Evolutionary conservation across 257 asterid species (phyloP).

Genomic region (Solanum pennellii): DNA sequence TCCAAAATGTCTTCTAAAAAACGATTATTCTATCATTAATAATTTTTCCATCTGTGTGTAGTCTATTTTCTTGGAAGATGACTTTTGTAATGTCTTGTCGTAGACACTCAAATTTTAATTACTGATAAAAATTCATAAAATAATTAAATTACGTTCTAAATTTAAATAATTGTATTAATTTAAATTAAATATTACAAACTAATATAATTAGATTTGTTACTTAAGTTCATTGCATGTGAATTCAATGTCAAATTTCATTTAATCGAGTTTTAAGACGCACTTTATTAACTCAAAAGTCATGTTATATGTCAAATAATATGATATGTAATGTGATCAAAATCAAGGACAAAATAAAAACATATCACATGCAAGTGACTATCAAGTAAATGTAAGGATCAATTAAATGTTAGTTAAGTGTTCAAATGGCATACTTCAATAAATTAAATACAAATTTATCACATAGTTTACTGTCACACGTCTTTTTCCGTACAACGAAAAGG

Average conservation of each 20-base stretch:
- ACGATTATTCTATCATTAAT: not conserved
- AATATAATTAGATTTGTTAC: not conserved
- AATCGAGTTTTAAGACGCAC: no score
- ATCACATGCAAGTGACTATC: not conserved
- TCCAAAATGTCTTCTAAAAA: not conserved
- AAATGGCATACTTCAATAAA: not conserved
- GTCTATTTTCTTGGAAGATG: not conserved
- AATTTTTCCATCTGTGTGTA: not conserved
- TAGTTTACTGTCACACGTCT: no score
- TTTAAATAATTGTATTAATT: not conserved
- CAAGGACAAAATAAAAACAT: not conserved
- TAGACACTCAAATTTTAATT: not conserved
- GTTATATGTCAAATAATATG: no score
- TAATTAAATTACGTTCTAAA: not conserved
- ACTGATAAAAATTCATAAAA: not conserved
- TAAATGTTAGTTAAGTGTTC: not conserved
- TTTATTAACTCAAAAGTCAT: no score
- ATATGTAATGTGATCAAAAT: not conserved
- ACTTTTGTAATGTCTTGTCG: not conserved
- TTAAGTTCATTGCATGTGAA: not conserved
- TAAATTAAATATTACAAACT: not conserved
- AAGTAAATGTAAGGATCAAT: not conserved
- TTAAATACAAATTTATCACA: not conserved
- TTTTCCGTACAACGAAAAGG: fast-evolving
- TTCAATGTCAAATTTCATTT: not conserved